Evolutionary conservation across 495 filamentous ascomycete species (phyloP), one percentile per base, ranked within the genome.

Genomic region (Trichoderma gamsii): DNA sequence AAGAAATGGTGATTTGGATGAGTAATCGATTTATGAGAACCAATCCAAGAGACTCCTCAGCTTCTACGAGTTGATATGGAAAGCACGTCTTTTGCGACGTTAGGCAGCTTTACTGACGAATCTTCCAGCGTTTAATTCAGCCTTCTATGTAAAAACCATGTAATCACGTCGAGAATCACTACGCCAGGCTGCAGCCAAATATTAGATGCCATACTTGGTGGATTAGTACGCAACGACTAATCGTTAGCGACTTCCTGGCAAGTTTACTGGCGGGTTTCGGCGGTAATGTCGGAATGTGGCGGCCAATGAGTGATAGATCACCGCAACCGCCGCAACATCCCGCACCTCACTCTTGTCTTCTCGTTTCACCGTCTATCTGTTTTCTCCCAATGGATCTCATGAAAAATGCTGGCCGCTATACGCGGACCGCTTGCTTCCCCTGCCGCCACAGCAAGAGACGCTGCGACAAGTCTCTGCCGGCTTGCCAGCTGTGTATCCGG

Each of bases 381-480:
- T 25, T 23, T n/a, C 1, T 23, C 4, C 51, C 18, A 56, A 11
- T 56, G 51, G 21, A n/a, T n/a, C 21, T 21, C 21, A 25, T 21
- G n/a, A n/a, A 12, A 21, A 35, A 13, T 4, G n/a, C 65, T 4
- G 65, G 27, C 16, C 25, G 41, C 27, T 51, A 21, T 49, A 51
- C 66, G 56, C 66, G 43, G 6, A 67, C 43, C 4, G 66, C 66
- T 41, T 68, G 67, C 67, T 46, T 64, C 18, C 67, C 67, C 5
- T 68, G 67, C 38, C 67, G 67, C 12, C 59, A 61, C 35, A 68
- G 67, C 38, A 68, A 68, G 35, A 32, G 56, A n/a, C 56, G 67
- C 29, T 68, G 67, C 43, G 67, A 68, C 21, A 68, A 29, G 16
- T 63, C 59, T 18, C 32, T 64, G 1, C 67, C 67, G 9, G 18